phyloP scores from a whole-genome alignment of 768 basidiomycete species.

The Boletus subparvulus region DNA sequence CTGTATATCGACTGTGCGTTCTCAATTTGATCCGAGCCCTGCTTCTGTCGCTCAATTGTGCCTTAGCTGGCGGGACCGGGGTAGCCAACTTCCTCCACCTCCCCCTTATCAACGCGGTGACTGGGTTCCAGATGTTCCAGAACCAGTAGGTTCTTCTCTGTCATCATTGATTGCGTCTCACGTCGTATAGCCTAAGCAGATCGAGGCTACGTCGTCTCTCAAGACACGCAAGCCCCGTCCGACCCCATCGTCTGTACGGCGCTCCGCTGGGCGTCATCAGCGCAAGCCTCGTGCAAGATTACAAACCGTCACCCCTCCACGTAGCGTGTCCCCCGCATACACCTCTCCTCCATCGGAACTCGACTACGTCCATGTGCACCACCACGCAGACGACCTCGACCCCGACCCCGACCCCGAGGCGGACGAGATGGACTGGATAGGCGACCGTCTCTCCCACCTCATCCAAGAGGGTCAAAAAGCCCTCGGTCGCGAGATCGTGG shows the following conservation, averaged over 20 bases:
- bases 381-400: slow-evolving; percentile 34
- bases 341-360: slow-evolving; percentile 42
- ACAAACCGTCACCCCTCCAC: slow-evolving; percentile 27
- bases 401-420: slow-evolving; percentile 41
- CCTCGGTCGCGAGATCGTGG: slow-evolving; percentile 72
- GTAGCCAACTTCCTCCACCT: slow-evolving; percentile 53
- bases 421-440: slow-evolving; percentile 80
- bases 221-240: slow-evolving; percentile 40
- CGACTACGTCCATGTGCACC: slow-evolving; percentile 35
- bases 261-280: slow-evolving; percentile 34
- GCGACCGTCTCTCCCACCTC: slow-evolving; percentile 61
- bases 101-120: slow-evolving; percentile 66
- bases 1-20: slow-evolving; percentile 82
- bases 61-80: slow-evolving; percentile 74
- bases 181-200: slow-evolving; percentile 26
- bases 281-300: slow-evolving; percentile 34
- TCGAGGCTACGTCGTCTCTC: slow-evolving; percentile 39
- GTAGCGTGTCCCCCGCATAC: slow-evolving; percentile 25
- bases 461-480: slow-evolving; percentile 82
- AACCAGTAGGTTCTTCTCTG: slow-evolving; percentile 28
- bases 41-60: slow-evolving; percentile 1
- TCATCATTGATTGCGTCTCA: slow-evolving; percentile 14
- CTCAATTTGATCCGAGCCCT: background rate
- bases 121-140: slow-evolving; percentile 47
- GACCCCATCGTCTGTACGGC: slow-evolving; percentile 31